phyloP scores from a whole-genome alignment of 2,329 filamentous ascomycete species.

The Cadophora sp. region DNA sequence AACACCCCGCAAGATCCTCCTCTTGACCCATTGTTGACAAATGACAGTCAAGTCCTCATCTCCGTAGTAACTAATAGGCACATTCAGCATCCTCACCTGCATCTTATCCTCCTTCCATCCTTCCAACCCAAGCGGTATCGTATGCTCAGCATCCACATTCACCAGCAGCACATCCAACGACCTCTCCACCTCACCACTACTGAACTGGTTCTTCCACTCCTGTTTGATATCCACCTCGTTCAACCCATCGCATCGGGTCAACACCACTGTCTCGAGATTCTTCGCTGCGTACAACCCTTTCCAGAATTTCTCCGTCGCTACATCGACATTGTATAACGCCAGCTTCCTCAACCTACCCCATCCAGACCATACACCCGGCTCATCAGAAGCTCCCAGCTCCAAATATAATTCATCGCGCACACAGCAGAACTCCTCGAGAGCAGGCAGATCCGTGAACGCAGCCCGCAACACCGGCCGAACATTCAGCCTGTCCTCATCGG shows the following conservation, averaged over 20 bases:
- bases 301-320: slow-evolving; percentile 48
- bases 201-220: slow-evolving; percentile 49
- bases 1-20: slow-evolving; percentile 47
- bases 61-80: slow-evolving; percentile 50
- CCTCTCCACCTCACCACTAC: slow-evolving; percentile 38
- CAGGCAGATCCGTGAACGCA: slow-evolving; percentile 53
- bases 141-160: slow-evolving; percentile 24
- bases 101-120: slow-evolving; percentile 45
- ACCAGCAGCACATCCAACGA: slow-evolving; percentile 24
- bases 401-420: slow-evolving; percentile 55
- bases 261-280: slow-evolving; percentile 51
- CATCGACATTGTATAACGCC: slow-evolving; percentile 52
- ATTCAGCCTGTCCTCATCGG: slow-evolving; percentile 51
- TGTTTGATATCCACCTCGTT: slow-evolving; percentile 49
- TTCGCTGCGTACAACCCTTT: slow-evolving; percentile 48
- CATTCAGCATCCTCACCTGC: slow-evolving; percentile 49
- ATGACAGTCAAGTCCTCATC: slow-evolving; percentile 48
- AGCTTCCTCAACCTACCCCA: slow-evolving; percentile 53
- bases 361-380: slow-evolving; percentile 50
- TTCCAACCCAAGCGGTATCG: slow-evolving; percentile 36
- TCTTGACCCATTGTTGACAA: slow-evolving; percentile 52
- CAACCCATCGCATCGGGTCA: slow-evolving; percentile 50
- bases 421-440: slow-evolving; percentile 56
- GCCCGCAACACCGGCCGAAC: slow-evolving; percentile 48
- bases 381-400: slow-evolving; percentile 41